A percentile compares a stretch with the other conserved stretches of the same genome.
These are phyloP conservation scores for Hypholoma fasciculare DNA, from an alignment of 768 basidiomycete genomes.

Conservation along the genomic window DNA sequence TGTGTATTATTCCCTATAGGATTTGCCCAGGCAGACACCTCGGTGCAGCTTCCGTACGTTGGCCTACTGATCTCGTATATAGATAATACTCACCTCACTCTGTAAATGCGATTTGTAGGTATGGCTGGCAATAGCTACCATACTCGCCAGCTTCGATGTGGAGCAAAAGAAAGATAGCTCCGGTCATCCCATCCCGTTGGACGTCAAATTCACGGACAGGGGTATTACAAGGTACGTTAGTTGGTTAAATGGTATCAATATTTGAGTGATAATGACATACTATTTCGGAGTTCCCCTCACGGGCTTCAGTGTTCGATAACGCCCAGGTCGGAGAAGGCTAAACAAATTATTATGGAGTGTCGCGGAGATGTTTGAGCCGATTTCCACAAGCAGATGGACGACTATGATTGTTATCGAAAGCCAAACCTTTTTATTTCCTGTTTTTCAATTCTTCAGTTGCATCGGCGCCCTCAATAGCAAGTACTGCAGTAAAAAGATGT, in stretches of 20 bases:
- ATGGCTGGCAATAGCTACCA: conserved; percentile 1
- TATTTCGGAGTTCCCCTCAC: not conserved
- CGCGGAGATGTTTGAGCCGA: not conserved
- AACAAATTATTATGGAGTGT: not conserved
- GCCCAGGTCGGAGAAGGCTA: not conserved
- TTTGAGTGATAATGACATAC: no score
- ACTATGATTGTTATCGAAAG: no score
- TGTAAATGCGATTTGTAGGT: not conserved
- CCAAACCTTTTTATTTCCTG: no score
- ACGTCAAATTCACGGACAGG: not conserved
- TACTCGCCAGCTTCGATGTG: conserved; percentile 1
- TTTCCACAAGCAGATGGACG: no score
- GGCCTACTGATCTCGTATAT: no score
- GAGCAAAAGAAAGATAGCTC: not conserved
- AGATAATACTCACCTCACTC: not conserved
- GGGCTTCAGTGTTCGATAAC: not conserved
- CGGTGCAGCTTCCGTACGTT: conserved; percentile 16
- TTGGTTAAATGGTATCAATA: no score
- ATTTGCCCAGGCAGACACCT: conserved; percentile 25
- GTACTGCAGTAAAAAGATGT: no score
- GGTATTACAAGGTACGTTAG: not conserved
- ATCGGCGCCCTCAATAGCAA: no score
- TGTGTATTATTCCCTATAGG: not conserved
- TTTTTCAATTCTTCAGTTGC: no score
- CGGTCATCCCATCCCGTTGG: not conserved